Conservation (phyloP, 768 basidiomycete genomes). For the Plicaturopsis crispa region DNA sequence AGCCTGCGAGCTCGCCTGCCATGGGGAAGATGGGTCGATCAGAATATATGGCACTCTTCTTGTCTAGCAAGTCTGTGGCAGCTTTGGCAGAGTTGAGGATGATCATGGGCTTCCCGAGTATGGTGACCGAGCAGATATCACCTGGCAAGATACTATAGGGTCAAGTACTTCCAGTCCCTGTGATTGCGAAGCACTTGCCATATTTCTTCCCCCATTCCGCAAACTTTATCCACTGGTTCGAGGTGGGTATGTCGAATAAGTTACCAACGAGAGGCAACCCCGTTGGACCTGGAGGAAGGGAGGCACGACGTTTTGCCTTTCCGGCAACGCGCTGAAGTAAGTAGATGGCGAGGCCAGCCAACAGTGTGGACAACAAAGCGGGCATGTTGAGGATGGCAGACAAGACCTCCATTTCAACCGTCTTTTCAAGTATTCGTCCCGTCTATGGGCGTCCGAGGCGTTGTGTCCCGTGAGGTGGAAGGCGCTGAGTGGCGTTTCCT, state of each 20-base stretch:
- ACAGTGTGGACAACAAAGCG: too few species aligned
- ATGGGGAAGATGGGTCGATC: slow-evolving; percentile 25
- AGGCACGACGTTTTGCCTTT: too few species aligned
- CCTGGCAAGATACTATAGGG: slow-evolving; percentile 26
- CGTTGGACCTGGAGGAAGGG: slow-evolving; percentile 44
- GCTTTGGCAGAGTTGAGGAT: slow-evolving; percentile 21
- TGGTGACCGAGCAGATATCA: slow-evolving; percentile 51
- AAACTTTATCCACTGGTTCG: slow-evolving; percentile 46
- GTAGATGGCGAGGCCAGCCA: too few species aligned
- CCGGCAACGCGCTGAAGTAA: too few species aligned
- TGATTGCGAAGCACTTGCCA: slow-evolving; percentile 24
- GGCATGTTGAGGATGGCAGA: too few species aligned
- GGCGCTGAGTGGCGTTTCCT: too few species aligned
- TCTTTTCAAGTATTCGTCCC: too few species aligned
- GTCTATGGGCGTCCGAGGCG: too few species aligned
- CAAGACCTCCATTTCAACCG: too few species aligned
- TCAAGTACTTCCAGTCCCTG: neutral
- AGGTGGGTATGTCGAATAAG: slow-evolving; percentile 41
- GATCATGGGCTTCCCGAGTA: slow-evolving; percentile 28
- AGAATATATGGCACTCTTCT: slow-evolving; percentile 20
- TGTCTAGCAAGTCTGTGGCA: slow-evolving; percentile 29
- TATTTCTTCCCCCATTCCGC: slow-evolving; percentile 44
- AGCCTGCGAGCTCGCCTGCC: slow-evolving; percentile 16
- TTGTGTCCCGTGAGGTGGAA: too few species aligned
- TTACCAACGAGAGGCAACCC: slow-evolving; percentile 49